phyloP scores from a whole-genome alignment of 2,329 filamentous ascomycete species.

The Colletotrichum melonis region DNA sequence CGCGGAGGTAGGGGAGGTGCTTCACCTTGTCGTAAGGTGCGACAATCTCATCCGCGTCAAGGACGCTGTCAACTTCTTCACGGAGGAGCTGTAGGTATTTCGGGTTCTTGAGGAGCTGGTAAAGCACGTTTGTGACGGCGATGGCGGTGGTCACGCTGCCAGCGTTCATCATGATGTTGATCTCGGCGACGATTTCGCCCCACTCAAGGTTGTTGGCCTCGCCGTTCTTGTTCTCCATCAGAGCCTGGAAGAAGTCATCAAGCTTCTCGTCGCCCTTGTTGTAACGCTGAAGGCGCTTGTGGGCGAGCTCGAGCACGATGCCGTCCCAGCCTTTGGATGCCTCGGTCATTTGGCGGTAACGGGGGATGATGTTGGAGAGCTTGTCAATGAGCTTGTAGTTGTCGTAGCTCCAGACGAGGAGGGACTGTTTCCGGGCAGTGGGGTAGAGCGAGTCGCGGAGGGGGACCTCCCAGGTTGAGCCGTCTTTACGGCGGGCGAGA shows the following conservation, averaged over 20 bases:
- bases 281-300: constrained; percentile 49
- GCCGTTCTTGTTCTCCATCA: constrained; percentile 60
- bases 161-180: constrained; percentile 64
- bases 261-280: constrained; percentile 61
- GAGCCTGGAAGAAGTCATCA: constrained; percentile 67
- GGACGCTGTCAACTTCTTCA: constrained; percentile 57
- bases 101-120: constrained; percentile 62
- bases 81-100: constrained; percentile 50
- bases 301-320: constrained; percentile 48
- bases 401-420: constrained; percentile 61
- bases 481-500: constrained; percentile 56
- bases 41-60: constrained; percentile 55
- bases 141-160: constrained; percentile 61
- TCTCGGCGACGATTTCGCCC: constrained; percentile 69
- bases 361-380: constrained; percentile 58
- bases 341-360: constrained; percentile 52
- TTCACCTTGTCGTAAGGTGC: constrained; percentile 62
- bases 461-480: constrained; percentile 55
- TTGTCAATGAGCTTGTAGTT: constrained; percentile 61
- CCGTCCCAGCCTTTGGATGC: constrained; percentile 56
- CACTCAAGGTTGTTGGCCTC: constrained; percentile 58
- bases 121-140: constrained; percentile 64
- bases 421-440: constrained; percentile 60
- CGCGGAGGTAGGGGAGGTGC: constrained; percentile 62
- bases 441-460: constrained; percentile 64